Evolutionary conservation across 306 rosid genomes (phyloP), one percentile per base, ranked within the genome.

Genomic region (Canavalia ensiformis): DNA sequence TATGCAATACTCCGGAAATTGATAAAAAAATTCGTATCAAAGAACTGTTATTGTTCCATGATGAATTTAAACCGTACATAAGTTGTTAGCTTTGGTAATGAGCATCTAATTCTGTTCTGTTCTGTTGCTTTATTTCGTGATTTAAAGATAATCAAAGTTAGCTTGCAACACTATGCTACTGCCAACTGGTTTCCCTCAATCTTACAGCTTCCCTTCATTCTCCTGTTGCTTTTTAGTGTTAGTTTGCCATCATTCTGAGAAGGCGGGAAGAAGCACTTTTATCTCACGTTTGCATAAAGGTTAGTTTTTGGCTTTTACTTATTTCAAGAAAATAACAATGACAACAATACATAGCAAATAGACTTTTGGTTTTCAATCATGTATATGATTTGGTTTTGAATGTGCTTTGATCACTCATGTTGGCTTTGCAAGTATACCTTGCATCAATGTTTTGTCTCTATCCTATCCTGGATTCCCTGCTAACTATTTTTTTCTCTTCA

Each of bases 91-190:
- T 74, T 79, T 33, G 73, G 41, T 62, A 11, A 75, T 55, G 72
- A 51, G 84, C 58, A 70, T 68, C 86, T 77, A 60, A 68, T 88
- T 86, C 84, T 75, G 84, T 63, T 68, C 56, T 69, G 37, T 68
- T 84, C 80, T 45, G 84, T 76, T 71, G 73, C 80, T 79, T 83
- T 79, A 49, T 66, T 47, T 78, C 72, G 39, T 82, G 62, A 79
- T 82, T 79, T 74, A 82, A 78, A 75, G 78, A 76, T 2, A 57
- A 47, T 50, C 51, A 45, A 52, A 68, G 82, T 76, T 84, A 78
- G 39, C 86, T 84, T 85, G 84, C 71, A 59, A 39, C 58, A 56
- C 49, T 57, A 75, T 45, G 75, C 74, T 41, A 74, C 10, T 56
- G 76, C 84, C 82, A 75, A 37, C 80, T 72, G 31, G 59, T 62